These are phyloP conservation scores for Terfezia boudieri DNA, from an alignment of 495 filamentous ascomycete genomes.

Conservation along the genomic window DNA sequence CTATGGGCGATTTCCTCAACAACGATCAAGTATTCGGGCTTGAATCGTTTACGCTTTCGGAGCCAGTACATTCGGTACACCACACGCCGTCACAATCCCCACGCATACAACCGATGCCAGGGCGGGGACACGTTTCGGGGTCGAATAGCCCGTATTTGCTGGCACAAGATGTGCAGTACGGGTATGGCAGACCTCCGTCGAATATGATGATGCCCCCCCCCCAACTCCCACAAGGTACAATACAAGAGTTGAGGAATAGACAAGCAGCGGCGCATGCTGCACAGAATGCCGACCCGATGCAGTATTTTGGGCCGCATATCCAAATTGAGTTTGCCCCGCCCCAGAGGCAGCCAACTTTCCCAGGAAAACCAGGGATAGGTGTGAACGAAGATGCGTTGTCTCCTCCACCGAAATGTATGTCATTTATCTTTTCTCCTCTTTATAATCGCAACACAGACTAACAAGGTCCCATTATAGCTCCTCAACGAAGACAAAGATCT, in stretches of 20 bases:
- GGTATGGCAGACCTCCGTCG: slow-evolving; percentile 29
- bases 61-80: slow-evolving; percentile 20
- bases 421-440: neutral
- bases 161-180: slow-evolving; percentile 38
- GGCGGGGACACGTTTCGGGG: slow-evolving; percentile 24
- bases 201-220: slow-evolving; percentile 26
- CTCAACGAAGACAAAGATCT: slow-evolving; percentile 26
- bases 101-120: slow-evolving; percentile 8
- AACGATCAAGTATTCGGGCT: slow-evolving; percentile 24
- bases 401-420: slow-evolving; percentile 64
- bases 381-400: slow-evolving; percentile 57
- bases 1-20: slow-evolving; percentile 52
- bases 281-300: slow-evolving; percentile 50
- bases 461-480: neutral
- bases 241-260: slow-evolving; percentile 30
- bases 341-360: slow-evolving; percentile 44
- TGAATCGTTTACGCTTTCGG: slow-evolving; percentile 13
- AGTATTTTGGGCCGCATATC: slow-evolving; percentile 49
- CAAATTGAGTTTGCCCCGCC: slow-evolving; percentile 77
- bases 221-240: slow-evolving; percentile 32
- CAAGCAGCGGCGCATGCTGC: no score
- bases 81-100: slow-evolving; percentile 11
- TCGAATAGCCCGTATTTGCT: slow-evolving; percentile 33
- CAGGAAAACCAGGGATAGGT: slow-evolving; percentile 31
- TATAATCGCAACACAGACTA: no score